phyloP scores from a whole-genome alignment of 2,329 filamentous ascomycete species.

The Pseudogymnoascus sp. region DNA sequence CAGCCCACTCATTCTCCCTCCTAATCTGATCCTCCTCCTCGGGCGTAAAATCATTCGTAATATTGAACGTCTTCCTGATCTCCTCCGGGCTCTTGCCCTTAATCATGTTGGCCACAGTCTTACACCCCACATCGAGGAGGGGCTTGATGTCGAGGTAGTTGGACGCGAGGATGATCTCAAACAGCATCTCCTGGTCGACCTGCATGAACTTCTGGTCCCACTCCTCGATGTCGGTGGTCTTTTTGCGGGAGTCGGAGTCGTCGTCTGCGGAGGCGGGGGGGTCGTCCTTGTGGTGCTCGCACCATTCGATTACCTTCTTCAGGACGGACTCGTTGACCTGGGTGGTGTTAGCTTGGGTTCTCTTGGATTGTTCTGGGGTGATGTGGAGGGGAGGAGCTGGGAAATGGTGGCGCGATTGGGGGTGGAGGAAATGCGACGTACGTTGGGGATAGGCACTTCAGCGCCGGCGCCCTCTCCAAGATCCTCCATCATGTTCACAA shows the following conservation, averaged over 20 bases:
- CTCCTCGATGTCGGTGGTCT: slow-evolving; percentile 97
- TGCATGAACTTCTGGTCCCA: slow-evolving; percentile 99
- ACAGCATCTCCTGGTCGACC: slow-evolving; percentile 99
- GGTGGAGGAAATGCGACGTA: slow-evolving; percentile 30
- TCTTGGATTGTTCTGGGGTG: neutral
- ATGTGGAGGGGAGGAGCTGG: neutral
- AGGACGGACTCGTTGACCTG: slow-evolving; percentile 89
- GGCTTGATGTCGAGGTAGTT: slow-evolving; percentile 99
- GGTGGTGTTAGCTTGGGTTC: slow-evolving; percentile 11
- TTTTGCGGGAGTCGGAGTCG: slow-evolving; percentile 89
- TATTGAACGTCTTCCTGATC: slow-evolving; percentile 99
- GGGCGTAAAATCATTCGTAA: slow-evolving; percentile 97
- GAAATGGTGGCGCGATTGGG: slow-evolving; percentile 8
- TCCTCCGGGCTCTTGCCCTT: slow-evolving; percentile 99
- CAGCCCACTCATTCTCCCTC: slow-evolving; percentile 84
- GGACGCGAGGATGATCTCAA: slow-evolving; percentile 95
- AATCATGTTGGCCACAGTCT: slow-evolving; percentile 99
- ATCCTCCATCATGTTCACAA: slow-evolving; percentile 98
- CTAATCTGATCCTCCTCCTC: slow-evolving; percentile 98
- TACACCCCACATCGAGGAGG: slow-evolving; percentile 94
- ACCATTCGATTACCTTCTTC: slow-evolving; percentile 97
- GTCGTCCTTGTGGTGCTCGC: slow-evolving; percentile 86
- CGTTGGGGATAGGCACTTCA: slow-evolving; percentile 74
- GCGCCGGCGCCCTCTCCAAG: slow-evolving; percentile 54
- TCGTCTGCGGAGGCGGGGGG: slow-evolving; percentile 76